Base-by-base conservation (phyloP, 2,329 filamentous ascomycete genomes). In the Whalleya microplaca region DNA sequence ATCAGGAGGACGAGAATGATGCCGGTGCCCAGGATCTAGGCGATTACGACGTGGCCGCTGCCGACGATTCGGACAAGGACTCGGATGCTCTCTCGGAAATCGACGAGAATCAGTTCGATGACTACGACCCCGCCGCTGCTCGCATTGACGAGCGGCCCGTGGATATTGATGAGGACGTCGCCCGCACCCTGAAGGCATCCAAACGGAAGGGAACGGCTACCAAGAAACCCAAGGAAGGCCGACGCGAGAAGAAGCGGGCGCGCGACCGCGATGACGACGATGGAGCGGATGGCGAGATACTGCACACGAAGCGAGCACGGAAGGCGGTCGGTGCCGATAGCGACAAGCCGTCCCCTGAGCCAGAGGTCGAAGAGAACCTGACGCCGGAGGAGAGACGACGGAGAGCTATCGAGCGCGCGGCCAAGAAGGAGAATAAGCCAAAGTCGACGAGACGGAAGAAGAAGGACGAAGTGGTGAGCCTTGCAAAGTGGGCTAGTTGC, bases 391-490 rank as follows among this genome's bases (percentile, higher is more conserved):
- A 96, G 77, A 84, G 91, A 66, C 86, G 93, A 66, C 87, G 89
- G 66, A 84, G 91, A 64, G 93, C 92, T 19, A 86, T 99, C 51
- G 91, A 96, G 68, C 84, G 88, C 64, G 90, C 91, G 53, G 91
- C 98, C 77, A 91, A 96, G 72, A 90, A 90, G 54, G 92, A 93
- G 1, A 80, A 96, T 66, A 96, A 96, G 78, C 91, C 90, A 65
- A 87, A 90, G 10, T 82, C 80, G 53, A 91, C 91, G 67, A 83
- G 87, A 61, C 82, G 89, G 65, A 75, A 84, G 84, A 94, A 91
- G 80, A 91, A 91, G 80, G 90, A 93, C 71, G 93, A 95, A 66
- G 92, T 96, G 73, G 90, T 93, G 80, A 52, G 87, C 80, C 19
- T 18, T 2, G 18, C 29, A 20, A 19, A 42, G 23, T 46, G 43